phyloP scores from a whole-genome alignment of 2,329 filamentous ascomycete species.

The Acarospora socialis region DNA sequence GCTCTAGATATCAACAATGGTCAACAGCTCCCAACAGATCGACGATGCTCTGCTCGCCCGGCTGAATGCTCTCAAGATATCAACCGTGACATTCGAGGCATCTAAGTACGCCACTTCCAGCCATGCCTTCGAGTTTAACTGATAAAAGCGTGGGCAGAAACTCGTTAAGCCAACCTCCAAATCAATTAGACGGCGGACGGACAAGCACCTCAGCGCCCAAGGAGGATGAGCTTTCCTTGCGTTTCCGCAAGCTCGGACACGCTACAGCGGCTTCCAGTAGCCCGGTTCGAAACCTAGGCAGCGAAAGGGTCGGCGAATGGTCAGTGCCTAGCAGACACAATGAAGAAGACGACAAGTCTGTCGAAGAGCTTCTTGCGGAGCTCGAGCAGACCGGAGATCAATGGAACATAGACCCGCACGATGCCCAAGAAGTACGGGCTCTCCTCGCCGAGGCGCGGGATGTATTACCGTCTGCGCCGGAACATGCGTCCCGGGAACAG shows the following conservation, averaged over 20 bases:
- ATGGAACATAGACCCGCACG: conserved; percentile 13
- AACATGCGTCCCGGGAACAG: background rate
- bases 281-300: too few species aligned
- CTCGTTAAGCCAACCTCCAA: background rate
- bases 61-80: conserved; percentile 12
- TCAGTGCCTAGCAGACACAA: background rate
- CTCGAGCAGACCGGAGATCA: conserved; percentile 18
- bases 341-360: conserved; percentile 5
- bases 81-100: conserved; percentile 5
- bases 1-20: too few species aligned
- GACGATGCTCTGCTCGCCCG: conserved; percentile 11
- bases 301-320: too few species aligned
- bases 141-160: too few species aligned
- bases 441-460: conserved; percentile 16
- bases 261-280: background rate
- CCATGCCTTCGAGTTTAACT: background rate
- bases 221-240: conserved; percentile 9
- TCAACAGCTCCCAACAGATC: too few species aligned
- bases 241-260: conserved; percentile 8
- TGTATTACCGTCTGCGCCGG: conserved; percentile 7
- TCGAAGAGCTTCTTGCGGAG: conserved; percentile 21
- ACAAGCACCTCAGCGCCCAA: background rate
- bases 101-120: background rate
- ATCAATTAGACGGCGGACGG: background rate
- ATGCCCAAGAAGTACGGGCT: conserved; percentile 17